These are phyloP conservation scores for Trametes versicolor DNA, from an alignment of 1,284 basidiomycete species.

Conservation along the genomic window DNA sequence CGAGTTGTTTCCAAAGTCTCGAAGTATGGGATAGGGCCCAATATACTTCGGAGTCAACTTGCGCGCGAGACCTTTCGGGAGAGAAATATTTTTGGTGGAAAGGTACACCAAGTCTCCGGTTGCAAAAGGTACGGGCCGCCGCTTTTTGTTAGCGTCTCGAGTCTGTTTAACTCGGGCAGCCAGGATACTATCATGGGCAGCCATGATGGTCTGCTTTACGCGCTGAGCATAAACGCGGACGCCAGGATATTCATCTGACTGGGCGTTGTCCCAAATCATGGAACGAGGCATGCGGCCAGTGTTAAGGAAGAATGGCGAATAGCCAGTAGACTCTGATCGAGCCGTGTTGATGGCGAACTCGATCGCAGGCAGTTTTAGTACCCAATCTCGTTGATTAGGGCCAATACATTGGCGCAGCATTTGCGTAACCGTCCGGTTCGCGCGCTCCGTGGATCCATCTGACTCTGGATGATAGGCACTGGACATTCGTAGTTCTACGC, in stretches of 20 bases:
- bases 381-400: slow-evolving; percentile 49
- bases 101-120: slow-evolving; percentile 38
- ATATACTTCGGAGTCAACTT: slow-evolving; percentile 40
- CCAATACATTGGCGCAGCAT: slow-evolving; percentile 48
- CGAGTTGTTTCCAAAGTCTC: slow-evolving; percentile 13
- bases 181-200: slow-evolving; percentile 38
- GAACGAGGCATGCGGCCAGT: slow-evolving; percentile 26
- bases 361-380: slow-evolving; percentile 44
- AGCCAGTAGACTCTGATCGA: slow-evolving; percentile 35
- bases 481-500: slow-evolving; percentile 49
- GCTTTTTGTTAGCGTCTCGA: slow-evolving; percentile 28
- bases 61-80: slow-evolving; percentile 4
- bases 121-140: slow-evolving; percentile 12
- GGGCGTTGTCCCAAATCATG: slow-evolving; percentile 15
- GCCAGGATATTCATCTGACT: slow-evolving; percentile 29
- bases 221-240: slow-evolving; percentile 32
- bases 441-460: slow-evolving; percentile 49
- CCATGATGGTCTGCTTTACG: slow-evolving; percentile 9
- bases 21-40: slow-evolving; percentile 28
- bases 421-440: slow-evolving; percentile 33
- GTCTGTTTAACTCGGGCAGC: slow-evolving; percentile 30
- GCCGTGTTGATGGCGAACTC: slow-evolving; percentile 46
- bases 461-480: slow-evolving; percentile 55
- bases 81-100: slow-evolving; percentile 9
- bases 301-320: slow-evolving; percentile 42